Evolutionary conservation across 805 yeast genomes (phyloP), one percentile per base, ranked within the genome.

Genomic region (Yarrowia bubula): DNA sequence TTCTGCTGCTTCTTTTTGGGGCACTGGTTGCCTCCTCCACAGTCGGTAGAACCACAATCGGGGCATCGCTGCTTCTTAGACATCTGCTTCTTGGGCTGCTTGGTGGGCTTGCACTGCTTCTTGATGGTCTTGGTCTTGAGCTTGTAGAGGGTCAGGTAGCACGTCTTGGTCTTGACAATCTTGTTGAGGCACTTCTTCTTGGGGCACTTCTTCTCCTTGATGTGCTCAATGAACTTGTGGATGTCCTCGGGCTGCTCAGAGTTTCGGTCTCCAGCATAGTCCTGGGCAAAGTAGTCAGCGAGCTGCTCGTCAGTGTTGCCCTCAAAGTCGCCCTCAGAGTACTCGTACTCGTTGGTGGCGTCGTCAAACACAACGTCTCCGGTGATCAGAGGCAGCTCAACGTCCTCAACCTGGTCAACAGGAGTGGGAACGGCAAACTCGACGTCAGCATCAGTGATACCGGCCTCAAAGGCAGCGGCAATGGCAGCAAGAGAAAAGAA

Each of bases 1-100:
- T 22, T 22, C 43, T 50, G 31, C 57, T 50, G 35, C 82, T 93
- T 95, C 78, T 93, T 98, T 43, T 32, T 37, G 33, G 42, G 43
- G n/a, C 58, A 51, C 35, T 51, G 35, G 43, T 51, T 37, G 43
- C 58, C 58, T 2, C 58, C 43, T 7, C 22, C 58, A 13, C 58
- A 51, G 58, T 38, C 6, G 18, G 18, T 8, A 8, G 58, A 51
- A 11, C 58, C 58, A 9, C 58, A 51, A 8, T 51, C n/a, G 9
- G 58, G 58, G 7, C 58, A 51, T 51, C 58, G 58, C 58, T 48
- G 32, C 41, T 33, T 35, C 41, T 48, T 48, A 32, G 55, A 33
- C 11, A 33, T 33, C 17, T 17, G 53, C 55, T 47, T 47, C 31
- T 35, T 33, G 41, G 15, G 53, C 57, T 48, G 15, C 39, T 50